Conservation (phyloP, 192 early-diverging fungal genomes). For the Entomortierella beljakovae region DNA sequence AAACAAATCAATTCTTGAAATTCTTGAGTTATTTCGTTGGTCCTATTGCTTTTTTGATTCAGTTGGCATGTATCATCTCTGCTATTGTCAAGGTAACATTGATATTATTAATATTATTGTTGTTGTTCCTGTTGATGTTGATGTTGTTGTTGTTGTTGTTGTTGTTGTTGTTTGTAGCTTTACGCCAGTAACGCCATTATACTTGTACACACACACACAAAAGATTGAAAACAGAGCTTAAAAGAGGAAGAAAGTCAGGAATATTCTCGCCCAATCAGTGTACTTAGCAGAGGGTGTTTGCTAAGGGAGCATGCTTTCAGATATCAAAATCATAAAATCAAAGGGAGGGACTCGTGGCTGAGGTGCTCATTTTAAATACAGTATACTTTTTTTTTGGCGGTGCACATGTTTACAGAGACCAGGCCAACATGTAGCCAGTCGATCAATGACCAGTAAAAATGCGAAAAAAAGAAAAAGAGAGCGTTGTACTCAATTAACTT, state of each 20-base stretch:
- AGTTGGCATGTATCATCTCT: conserved; percentile 58
- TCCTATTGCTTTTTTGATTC: conserved; percentile 75
- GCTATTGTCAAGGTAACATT: conserved; percentile 52
- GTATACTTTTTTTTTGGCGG: neutral
- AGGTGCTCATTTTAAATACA: too few species aligned
- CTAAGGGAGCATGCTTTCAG: neutral
- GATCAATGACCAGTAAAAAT: neutral
- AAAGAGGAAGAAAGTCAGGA: too few species aligned
- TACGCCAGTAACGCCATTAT: too few species aligned
- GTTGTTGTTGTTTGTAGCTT: too few species aligned
- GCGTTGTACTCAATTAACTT: neutral
- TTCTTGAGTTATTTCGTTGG: conserved; percentile 68
- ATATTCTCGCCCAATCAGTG: too few species aligned
- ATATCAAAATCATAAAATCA: too few species aligned
- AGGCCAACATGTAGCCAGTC: neutral
- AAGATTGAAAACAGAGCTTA: too few species aligned
- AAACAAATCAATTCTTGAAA: conserved; percentile 57
- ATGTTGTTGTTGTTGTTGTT: too few species aligned
- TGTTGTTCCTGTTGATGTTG: too few species aligned
- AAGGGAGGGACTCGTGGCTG: too few species aligned
- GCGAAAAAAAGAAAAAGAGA: neutral
- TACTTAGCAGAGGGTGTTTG: too few species aligned
- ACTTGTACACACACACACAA: neutral
- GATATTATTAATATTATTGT: too few species aligned
- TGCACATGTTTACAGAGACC: neutral